A percentile compares a stretch with the other conserved stretches of the same genome.
Evolutionary conservation across 1,139 yeast species (phyloP).

Genomic region (Scheffersomyces cryptocercus): DNA sequence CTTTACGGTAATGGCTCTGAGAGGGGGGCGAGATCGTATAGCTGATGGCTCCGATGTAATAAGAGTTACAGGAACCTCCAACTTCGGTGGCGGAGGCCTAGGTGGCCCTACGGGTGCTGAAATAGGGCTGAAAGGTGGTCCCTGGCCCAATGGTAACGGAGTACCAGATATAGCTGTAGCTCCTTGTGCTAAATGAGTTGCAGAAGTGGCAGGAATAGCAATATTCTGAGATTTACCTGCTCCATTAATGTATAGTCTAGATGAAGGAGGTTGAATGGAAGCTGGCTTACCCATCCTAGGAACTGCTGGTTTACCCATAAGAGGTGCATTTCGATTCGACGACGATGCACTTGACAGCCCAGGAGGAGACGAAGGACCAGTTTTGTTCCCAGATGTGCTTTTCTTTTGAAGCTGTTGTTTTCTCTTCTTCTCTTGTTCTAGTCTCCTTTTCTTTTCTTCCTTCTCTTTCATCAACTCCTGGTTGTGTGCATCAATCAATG

Average conservation of each 20-base stretch:
- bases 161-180: neutral
- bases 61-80: constrained; percentile 36
- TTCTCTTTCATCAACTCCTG: constrained; percentile 28
- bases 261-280: constrained; percentile 49
- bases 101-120: constrained; percentile 18
- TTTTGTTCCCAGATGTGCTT: constrained; percentile 2
- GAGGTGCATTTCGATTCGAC: constrained; percentile 23
- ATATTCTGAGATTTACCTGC: neutral
- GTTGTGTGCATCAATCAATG: constrained; percentile 38
- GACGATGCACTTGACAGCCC: neutral
- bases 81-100: constrained; percentile 40
- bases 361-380: constrained; percentile 5
- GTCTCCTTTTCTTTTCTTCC: constrained; percentile 20
- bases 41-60: constrained; percentile 22
- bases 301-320: constrained; percentile 41
- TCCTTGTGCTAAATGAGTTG: constrained; percentile 1
- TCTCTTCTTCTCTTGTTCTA: constrained; percentile 24
- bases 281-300: constrained; percentile 50
- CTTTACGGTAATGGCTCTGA: constrained; percentile 28
- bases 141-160: constrained; percentile 9
- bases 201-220: neutral
- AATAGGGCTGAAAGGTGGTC: no score
- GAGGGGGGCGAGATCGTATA: constrained; percentile 18
- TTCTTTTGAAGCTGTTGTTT: constrained; percentile 19
- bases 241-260: constrained; percentile 27